Conservation (phyloP, 768 basidiomycete genomes). For the Chlorophyllum brunneum region DNA sequence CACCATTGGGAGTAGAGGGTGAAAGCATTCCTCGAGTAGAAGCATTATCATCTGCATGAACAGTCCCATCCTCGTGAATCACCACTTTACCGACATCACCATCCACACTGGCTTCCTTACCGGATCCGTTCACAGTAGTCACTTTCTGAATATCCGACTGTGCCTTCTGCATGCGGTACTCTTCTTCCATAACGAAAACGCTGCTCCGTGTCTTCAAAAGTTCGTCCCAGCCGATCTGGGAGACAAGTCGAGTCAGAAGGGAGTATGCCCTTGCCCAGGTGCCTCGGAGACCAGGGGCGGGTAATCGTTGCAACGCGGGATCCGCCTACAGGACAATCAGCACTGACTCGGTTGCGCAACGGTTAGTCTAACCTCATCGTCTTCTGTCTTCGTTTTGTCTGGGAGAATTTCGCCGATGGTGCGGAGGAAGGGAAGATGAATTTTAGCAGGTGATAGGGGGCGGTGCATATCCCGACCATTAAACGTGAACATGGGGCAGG, state of each 20-base stretch:
- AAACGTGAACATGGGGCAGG: constrained; percentile 99
- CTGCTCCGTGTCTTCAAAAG: constrained; percentile 88
- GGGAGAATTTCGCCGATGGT: constrained; percentile 90
- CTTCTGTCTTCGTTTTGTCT: constrained; percentile 74
- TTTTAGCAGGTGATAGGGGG: constrained; percentile 69
- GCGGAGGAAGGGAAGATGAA: constrained; percentile 83
- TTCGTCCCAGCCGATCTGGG: constrained; percentile 98
- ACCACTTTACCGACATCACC: constrained; percentile 34
- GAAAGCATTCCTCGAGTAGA: constrained; percentile 62
- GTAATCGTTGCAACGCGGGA: constrained; percentile 88
- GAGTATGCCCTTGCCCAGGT: constrained; percentile 96
- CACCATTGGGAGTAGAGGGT: constrained; percentile 26
- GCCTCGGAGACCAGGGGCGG: constrained; percentile 90
- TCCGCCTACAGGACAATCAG: constrained; percentile 60
- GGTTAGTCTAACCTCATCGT: constrained; percentile 61
- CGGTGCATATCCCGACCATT: constrained; percentile 94
- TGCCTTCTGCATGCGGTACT: constrained; percentile 96
- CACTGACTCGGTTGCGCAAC: neutral
- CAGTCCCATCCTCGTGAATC: constrained; percentile 63
- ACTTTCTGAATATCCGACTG: constrained; percentile 57
- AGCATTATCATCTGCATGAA: constrained; percentile 58
- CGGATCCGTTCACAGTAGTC: constrained; percentile 22
- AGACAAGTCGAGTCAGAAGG: constrained; percentile 85
- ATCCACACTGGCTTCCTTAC: constrained; percentile 21
- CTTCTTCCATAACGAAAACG: constrained; percentile 99